Conservation (phyloP, 1,284 basidiomycete genomes). For the Stereum hirsutum region DNA sequence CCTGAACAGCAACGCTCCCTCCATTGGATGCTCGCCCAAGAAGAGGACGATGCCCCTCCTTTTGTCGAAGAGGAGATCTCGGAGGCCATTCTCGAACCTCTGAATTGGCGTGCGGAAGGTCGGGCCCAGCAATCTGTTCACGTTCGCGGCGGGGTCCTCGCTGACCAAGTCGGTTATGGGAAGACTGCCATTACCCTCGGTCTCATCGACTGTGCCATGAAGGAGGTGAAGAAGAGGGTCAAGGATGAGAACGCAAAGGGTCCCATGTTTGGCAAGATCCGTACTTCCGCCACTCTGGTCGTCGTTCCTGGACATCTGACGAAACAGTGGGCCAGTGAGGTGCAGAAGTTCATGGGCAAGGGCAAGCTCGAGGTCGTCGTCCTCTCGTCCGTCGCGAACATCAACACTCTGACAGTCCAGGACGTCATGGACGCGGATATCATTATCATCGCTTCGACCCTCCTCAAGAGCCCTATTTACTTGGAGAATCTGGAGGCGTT, state of each 20-base stretch:
- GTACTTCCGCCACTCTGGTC: conserved; percentile 72
- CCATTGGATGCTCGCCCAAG: conserved; percentile 88
- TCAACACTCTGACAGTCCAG: conserved; percentile 73
- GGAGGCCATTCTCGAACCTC: conserved; percentile 76
- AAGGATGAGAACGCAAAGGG: conserved; percentile 25
- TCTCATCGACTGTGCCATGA: conserved; percentile 65
- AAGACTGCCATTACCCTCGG: conserved; percentile 95
- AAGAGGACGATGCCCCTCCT: conserved; percentile 52
- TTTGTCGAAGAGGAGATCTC: conserved; percentile 94
- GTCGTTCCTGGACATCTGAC: conserved; percentile 88
- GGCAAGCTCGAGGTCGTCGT: conserved; percentile 55
- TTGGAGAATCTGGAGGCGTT: conserved; percentile 68
- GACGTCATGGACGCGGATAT: conserved; percentile 80
- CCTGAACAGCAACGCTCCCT: conserved; percentile 86
- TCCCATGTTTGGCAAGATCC: conserved; percentile 58
- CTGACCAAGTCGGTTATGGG: conserved; percentile 94
- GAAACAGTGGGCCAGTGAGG: conserved; percentile 85
- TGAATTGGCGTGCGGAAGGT: conserved; percentile 92
- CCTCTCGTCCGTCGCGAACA: conserved; percentile 62
- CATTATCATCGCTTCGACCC: conserved; percentile 78
- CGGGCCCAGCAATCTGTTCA: conserved; percentile 72
- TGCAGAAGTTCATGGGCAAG: conserved; percentile 70
- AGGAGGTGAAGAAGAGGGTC: conserved; percentile 50
- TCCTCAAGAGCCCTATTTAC: conserved; percentile 76
- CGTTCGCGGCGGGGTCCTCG: conserved; percentile 86